A percentile compares a stretch with the other conserved stretches of the same genome.
Evolutionary conservation across 495 filamentous ascomycete species (phyloP).

Genomic region (Aspergillus homomorphus): DNA sequence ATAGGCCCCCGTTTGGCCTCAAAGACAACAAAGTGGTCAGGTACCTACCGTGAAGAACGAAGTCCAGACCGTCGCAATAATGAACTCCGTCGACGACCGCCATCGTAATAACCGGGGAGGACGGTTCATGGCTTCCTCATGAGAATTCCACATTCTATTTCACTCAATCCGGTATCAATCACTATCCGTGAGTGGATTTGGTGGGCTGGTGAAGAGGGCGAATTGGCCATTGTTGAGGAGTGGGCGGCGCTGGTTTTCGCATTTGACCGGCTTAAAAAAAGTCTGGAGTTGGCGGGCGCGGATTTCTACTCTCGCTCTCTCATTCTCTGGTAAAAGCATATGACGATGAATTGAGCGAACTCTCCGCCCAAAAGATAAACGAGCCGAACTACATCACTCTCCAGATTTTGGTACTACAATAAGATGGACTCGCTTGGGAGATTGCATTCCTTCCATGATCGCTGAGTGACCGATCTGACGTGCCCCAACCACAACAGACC

Average conservation of each 20-base stretch:
- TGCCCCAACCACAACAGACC: neutral
- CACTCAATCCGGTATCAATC: neutral
- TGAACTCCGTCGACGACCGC: conserved; percentile 60
- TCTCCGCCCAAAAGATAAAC: too few relatives aligned
- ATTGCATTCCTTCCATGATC: neutral
- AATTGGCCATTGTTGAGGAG: neutral
- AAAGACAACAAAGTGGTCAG: conserved; percentile 28
- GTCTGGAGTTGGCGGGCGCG: neutral
- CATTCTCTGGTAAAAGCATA: too few relatives aligned
- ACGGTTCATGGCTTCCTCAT: conserved; percentile 4
- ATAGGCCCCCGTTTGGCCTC: too few relatives aligned
- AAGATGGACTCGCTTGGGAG: too few relatives aligned
- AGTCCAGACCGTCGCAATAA: conserved; percentile 57
- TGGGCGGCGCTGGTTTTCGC: neutral
- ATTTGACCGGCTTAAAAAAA: neutral
- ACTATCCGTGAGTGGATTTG: neutral
- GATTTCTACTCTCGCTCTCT: too few relatives aligned
- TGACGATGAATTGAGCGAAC: too few relatives aligned
- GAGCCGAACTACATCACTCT: too few relatives aligned
- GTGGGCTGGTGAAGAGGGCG: neutral
- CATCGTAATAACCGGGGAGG: conserved; percentile 46
- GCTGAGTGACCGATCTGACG: neutral
- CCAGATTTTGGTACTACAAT: too few relatives aligned
- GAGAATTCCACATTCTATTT: neutral
- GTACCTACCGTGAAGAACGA: conserved; percentile 64